Evolutionary conservation across 192 early-diverging fungal genomes (phyloP), one percentile per base, ranked within the genome.

Genomic region (Coemansia erecta): DNA sequence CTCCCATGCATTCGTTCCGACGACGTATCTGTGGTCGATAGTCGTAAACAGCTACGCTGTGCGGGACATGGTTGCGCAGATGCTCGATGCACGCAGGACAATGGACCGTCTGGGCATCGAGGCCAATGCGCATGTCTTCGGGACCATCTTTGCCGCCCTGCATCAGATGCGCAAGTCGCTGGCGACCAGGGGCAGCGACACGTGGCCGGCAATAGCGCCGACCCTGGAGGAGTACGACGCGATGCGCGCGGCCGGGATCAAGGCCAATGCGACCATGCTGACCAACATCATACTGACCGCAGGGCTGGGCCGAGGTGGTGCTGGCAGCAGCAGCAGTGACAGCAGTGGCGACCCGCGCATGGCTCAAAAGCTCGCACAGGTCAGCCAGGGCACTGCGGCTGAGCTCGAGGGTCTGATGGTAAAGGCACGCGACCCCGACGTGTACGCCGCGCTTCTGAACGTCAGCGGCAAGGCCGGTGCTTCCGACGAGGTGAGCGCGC

Each of bases 1-100:
- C 7, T 7, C 28, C 4, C 28, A 7, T 31, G 52, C 46, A 0
- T 47, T 77, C 8, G 18, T 40, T 53, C 74, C 68, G 1, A 70
- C 60, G 11, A 40, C 53, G 3, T 50, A 71, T 48, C 68, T 77
- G 23, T 77, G 74, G 74, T 49, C 57, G 41, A 63, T 58, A 9
- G 56, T 77, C 19, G 50, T 77, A 42, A 67, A 45, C 59, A 41
- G 49, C 10, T 77, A 77, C 44, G 74, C 68, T 1, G 35, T 39
- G 15, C 68, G 74, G 37, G 64, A 67, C 26, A 77, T 77, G 74
- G 28, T 77, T 2, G 47, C 64, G 12, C 68, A 77, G 53, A 70
- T 70, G 68, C 14, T 71, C 22, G 63, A 56, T 1, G 49, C 64
- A 14, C 68, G 74, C 21, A 56, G 31, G 2, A 43, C 66, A 13